A percentile compares a stretch with the other conserved stretches of the same genome.
Conservation (phyloP, 805 yeast genomes). For the Candida sanyiensis region DNA sequence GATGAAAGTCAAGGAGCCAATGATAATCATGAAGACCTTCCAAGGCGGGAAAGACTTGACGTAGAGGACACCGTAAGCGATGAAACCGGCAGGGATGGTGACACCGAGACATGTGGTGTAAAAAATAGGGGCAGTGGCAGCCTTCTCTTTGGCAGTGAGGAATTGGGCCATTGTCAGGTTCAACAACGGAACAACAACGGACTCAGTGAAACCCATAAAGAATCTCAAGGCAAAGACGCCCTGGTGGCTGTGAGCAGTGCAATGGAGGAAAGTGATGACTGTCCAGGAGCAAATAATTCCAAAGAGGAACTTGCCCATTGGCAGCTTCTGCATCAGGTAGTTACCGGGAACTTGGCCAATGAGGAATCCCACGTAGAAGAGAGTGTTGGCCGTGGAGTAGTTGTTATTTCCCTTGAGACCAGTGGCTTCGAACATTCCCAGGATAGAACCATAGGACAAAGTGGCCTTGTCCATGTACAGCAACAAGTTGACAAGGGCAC, state of each 20-base stretch:
- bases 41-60: slow-evolving; percentile 37
- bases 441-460: slow-evolving; percentile 41
- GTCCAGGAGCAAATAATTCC: slow-evolving; percentile 40
- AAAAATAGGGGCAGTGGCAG: slow-evolving; percentile 49
- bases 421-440: slow-evolving; percentile 44
- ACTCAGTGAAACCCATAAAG: slow-evolving; percentile 46
- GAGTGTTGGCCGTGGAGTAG: slow-evolving; percentile 44
- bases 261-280: slow-evolving; percentile 39
- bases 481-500: slow-evolving; percentile 35
- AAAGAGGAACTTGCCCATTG: slow-evolving; percentile 36
- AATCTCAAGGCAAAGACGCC: slow-evolving; percentile 45
- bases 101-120: slow-evolving; percentile 46
- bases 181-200: slow-evolving; percentile 38
- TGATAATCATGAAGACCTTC: slow-evolving; percentile 50
- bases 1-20: slow-evolving; percentile 49
- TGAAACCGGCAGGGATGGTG: slow-evolving; percentile 48
- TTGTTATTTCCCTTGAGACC: slow-evolving; percentile 36
- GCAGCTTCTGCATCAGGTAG: slow-evolving; percentile 38
- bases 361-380: slow-evolving; percentile 47
- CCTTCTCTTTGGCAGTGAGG: slow-evolving; percentile 42
- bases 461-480: slow-evolving; percentile 50
- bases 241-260: slow-evolving; percentile 38
- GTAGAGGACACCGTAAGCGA: slow-evolving; percentile 36
- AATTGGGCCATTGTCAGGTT: slow-evolving; percentile 46
- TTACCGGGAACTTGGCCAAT: slow-evolving; percentile 41